Evolutionary conservation across 495 filamentous ascomycete genomes (phyloP), one percentile per base, ranked within the genome.

Genomic region (Lophium mytilinum): DNA sequence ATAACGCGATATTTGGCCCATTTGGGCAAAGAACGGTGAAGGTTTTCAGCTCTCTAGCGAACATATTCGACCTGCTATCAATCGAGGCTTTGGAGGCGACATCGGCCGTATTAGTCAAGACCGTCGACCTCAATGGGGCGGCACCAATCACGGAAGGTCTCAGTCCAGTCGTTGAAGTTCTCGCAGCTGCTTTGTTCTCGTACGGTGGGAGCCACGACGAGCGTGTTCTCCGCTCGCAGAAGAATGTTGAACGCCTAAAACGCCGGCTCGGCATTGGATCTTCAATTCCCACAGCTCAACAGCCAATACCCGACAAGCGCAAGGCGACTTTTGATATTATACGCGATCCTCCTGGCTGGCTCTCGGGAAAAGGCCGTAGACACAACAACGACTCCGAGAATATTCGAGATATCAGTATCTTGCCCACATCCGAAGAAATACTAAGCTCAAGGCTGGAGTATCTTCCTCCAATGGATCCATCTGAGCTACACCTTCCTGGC

Each of bases 321-420:
- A 39, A 36, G 19, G 45, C 45, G 1, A n/a, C 21, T 24, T 63
- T 57, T 46, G 50, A 56, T 40, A 34, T 49, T 34, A 48, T 6
- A 14, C 36, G 45, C 14, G 61, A 63, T 33, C 18, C 10, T 5
- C 82, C 81, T 14, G 82, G 82, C 3, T 57, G 66, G 33, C 70
- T 83, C 9, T 83, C 79, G 4, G 53, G 63, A 7, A 68, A 75
- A 19, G 82, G 83, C 0, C 71, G 69, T 19, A 74, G 86, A 3
- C 86, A 90, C 55, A 79, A 87, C 65, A 90, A 89, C 62, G 85
- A 89, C 65, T 67, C 80, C 46, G 73, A 66, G 0, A 68, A 79
- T 61, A 85, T 88, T 52, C 55, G 61, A n/a, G 61, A 83, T 3
- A 83, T 89, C 41, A 66, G 69, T 43, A 82, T 88, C 41, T 66